These are phyloP conservation scores for Entomophthora muscae DNA, from an alignment of 371 early-diverging fungal species.

Conservation along the genomic window DNA sequence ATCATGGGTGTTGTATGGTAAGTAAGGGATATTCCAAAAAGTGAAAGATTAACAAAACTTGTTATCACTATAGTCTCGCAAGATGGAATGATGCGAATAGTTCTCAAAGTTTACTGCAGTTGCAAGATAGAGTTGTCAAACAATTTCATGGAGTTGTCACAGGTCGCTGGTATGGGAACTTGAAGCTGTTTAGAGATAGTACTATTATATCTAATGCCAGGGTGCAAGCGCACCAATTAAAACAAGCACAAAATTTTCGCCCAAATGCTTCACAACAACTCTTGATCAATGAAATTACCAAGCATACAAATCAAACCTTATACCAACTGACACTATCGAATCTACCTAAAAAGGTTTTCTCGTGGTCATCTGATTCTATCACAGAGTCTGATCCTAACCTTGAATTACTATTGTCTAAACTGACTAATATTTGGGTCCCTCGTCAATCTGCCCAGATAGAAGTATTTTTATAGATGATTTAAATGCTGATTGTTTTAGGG, in stretches of 20 bases:
- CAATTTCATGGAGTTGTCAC: background rate
- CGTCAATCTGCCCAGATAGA: background rate
- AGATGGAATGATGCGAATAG: background rate
- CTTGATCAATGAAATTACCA: background rate
- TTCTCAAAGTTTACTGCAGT: background rate
- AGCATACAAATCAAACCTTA: background rate
- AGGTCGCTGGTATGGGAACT: background rate
- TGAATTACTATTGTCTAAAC: background rate
- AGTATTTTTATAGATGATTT: background rate
- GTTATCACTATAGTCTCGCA: background rate
- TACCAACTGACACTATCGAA: background rate
- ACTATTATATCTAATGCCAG: background rate
- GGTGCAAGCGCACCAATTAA: background rate
- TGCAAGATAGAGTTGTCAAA: background rate
- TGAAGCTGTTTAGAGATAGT: background rate
- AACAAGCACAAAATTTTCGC: background rate
- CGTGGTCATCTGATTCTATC: background rate
- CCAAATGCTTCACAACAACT: background rate
- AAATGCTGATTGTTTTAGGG: background rate
- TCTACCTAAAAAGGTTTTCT: background rate
- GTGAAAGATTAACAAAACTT: background rate
- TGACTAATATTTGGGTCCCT: background rate
- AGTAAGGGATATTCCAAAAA: background rate
- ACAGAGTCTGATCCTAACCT: background rate
- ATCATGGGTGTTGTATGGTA: background rate